Evolutionary conservation across 1,284 basidiomycete genomes (phyloP), one percentile per base, ranked within the genome.

Genomic region (Tetrapyrgos nigripes): DNA sequence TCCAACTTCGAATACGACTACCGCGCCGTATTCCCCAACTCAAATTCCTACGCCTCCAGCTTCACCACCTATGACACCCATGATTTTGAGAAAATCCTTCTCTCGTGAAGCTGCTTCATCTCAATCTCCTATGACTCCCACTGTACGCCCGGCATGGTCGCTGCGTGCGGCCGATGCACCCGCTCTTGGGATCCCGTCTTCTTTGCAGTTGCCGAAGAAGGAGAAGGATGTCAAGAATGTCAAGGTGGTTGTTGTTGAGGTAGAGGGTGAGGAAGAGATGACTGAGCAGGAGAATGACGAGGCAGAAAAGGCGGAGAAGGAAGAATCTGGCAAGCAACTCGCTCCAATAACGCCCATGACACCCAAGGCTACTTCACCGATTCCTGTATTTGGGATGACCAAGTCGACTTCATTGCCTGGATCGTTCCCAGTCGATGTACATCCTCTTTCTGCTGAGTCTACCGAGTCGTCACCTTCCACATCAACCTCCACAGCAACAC

Each of bases 151-250:
- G 17, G 65, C 64, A n/a, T 69, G 68, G 68, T 63, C 64, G 3
- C 37, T 60, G 21, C 65, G 68, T 21, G 68, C 68, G 2, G 61
- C 63, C 5, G 64, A 63, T 23, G 65, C 65, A 24, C 66, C 68
- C 4, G 60, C 66, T 17, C 50, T 69, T 11, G 67, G 67, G 11
- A 55, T 64, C 53, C 51, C 59, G 33, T 47, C 44, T 10, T 44
- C 40, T 2, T 13, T 31, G 8, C 24, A 10, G 23, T 21, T 21
- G 11, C 19, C 35, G 6, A 4, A 19, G 37, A 31, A 40, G 43
- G 21, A 44, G 28, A 40, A 51, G 43, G 45, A 24, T n/a, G 24
- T 48, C 13, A 40, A 54, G 35, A 40, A 55, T 49, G 21, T 45
- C 19, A 46, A 43, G 26, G 24, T 50, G 31, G 49, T 31, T 8